Evolutionary conservation across 2,329 filamentous ascomycete species (phyloP).

Genomic region (Alternaria sp.): DNA sequence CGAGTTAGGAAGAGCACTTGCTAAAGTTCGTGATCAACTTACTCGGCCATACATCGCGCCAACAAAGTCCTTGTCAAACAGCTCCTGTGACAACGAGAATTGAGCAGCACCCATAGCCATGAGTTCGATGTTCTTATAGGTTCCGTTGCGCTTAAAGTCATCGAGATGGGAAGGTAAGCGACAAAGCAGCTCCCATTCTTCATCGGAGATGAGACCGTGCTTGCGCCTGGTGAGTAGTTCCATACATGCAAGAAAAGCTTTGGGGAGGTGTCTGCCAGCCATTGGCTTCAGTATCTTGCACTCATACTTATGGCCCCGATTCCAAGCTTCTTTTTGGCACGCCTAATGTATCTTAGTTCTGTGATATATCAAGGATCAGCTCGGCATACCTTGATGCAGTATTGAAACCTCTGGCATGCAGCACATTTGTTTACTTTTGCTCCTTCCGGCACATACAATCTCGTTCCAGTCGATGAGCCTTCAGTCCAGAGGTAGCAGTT

Average conservation of each 20-base stretch:
- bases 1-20: constrained; percentile 31
- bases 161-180: constrained; percentile 60
- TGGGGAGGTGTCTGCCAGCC: constrained; percentile 58
- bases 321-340: constrained; percentile 69
- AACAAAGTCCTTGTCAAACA: constrained; percentile 55
- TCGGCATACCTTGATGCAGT: constrained; percentile 64
- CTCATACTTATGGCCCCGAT: constrained; percentile 65
- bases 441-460: constrained; percentile 45
- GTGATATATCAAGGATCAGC: neutral
- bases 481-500: constrained; percentile 62
- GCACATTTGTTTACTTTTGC: constrained; percentile 62
- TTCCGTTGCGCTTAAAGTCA: constrained; percentile 55
- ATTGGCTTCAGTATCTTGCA: constrained; percentile 62
- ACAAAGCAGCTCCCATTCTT: constrained; percentile 56
- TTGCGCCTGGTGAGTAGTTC: constrained; percentile 61
- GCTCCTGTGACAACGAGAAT: constrained; percentile 58
- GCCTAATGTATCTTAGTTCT: constrained; percentile 48
- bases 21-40: constrained; percentile 8
- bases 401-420: constrained; percentile 66
- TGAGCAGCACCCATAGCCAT: constrained; percentile 63
- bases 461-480: constrained; percentile 42
- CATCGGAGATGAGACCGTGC: constrained; percentile 48
- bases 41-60: constrained; percentile 58
- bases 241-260: constrained; percentile 64
- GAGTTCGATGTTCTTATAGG: constrained; percentile 59